A percentile compares a stretch with the other conserved stretches of the same genome.
These are phyloP conservation scores for Monosporascus ibericus DNA, from an alignment of 2,329 filamentous ascomycete genomes.

Conservation along the genomic window DNA sequence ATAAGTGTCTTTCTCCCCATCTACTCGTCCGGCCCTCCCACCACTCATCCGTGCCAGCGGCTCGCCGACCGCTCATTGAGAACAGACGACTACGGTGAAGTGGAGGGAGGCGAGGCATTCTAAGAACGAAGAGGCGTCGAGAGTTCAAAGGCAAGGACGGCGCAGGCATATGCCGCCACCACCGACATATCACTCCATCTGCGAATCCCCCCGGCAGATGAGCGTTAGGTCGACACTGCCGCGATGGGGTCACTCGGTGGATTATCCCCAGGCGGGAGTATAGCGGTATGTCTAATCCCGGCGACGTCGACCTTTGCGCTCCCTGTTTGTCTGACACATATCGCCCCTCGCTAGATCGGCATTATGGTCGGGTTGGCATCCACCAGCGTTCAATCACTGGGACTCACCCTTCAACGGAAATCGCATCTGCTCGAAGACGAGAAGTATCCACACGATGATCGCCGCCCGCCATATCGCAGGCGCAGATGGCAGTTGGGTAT, in stretches of 20 bases:
- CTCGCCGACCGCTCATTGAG: too few species aligned
- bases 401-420: conserved; percentile 92
- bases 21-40: too few species aligned
- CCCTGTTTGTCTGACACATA: conserved; percentile 16
- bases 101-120: too few species aligned
- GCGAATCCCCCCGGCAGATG: conserved; percentile 35
- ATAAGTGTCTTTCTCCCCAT: too few species aligned
- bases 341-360: conserved; percentile 57
- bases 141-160: neutral
- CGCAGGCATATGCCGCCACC: conserved; percentile 13
- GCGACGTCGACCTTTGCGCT: conserved; percentile 5
- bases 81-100: too few species aligned
- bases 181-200: conserved; percentile 10
- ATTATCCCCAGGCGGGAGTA: conserved; percentile 66
- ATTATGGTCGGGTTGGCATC: conserved; percentile 90
- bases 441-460: conserved; percentile 71
- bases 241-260: conserved; percentile 68
- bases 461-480: conserved; percentile 81
- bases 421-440: conserved; percentile 97
- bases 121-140: too few species aligned
- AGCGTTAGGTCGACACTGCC: conserved; percentile 32
- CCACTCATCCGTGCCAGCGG: too few species aligned
- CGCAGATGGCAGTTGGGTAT: conserved; percentile 96
- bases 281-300: conserved; percentile 14
- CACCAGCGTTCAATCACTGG: conserved; percentile 90